Evolutionary conservation across 148 eudicot genomes (phyloP), one percentile per base, ranked within the genome.

Genomic region (Persicaria maculosa): DNA sequence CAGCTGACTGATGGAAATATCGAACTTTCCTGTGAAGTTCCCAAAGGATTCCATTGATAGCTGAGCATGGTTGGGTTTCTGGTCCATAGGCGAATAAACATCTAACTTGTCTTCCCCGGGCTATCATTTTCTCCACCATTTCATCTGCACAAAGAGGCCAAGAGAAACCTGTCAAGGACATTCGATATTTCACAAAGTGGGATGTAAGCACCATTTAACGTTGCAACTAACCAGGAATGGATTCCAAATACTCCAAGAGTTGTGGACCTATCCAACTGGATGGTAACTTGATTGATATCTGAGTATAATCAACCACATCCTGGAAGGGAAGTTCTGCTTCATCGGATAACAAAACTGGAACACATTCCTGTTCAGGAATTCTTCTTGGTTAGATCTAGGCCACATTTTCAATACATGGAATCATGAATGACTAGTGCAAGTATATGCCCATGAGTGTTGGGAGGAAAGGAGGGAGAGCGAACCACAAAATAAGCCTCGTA

Each of bases 401-500:
- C 11, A 44, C 12, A 45, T 44, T 69, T 1, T 6, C 44, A 68
- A 44, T 44, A 44, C 20, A 71, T 16, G 50, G 52, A 47, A 44
- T 0, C 73, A 71, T 17, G 11, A 46, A 53, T 48, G 73, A 17
- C 8, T 7, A 58, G 64, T 58, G 64, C 64, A 58, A 12, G 64
- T 58, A 58, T 58, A 10, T 58, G 64, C 8, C 19, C 64, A 58
- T 53, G 17, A 14, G 57, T 53, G n/a, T 6, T 14, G 17, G 4
- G 54, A 0, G 48, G 62, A 72, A 55, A 73, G 68, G 72, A 70
- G 58, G 74, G 72, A 74, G 78, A 53, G 81, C 64, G 74, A 79
- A 94, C 97, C 98, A 94, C 97, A 87, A 94, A 94, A 77, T 88
- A 94, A 4, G 98, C 86, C 84, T 94, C 97, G 46, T 90, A 94